phyloP scores from a whole-genome alignment of 495 filamentous ascomycete genomes.

The Cairneyella variabilis region DNA sequence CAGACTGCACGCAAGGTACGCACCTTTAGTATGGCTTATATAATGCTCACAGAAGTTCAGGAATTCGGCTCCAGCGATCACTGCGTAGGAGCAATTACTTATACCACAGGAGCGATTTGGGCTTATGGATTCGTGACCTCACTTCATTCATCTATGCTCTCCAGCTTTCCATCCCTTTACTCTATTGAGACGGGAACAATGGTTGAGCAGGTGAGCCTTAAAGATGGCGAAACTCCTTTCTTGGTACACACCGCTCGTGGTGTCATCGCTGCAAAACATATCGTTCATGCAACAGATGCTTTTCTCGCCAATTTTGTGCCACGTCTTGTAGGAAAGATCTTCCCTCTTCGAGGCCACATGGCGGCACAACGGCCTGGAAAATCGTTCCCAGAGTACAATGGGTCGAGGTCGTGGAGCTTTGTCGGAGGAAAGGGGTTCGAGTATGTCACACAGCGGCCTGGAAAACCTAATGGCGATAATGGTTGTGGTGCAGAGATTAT shows the following conservation, averaged over 20 bases:
- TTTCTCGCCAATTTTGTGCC: conserved; percentile 41
- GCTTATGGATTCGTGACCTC: conserved; percentile 40
- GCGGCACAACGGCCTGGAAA: conserved; percentile 31
- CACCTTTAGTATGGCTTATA: background rate
- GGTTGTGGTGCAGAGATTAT: conserved; percentile 6
- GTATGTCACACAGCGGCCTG: conserved; percentile 33
- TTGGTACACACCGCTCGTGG: conserved; percentile 31
- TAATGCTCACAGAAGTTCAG: background rate
- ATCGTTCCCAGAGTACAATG: conserved; percentile 9
- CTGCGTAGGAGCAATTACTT: conserved; percentile 32
- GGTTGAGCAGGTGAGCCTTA: conserved; percentile 3
- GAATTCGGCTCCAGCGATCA: conserved; percentile 5
- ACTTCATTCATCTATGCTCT: conserved; percentile 34
- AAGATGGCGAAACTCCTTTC: background rate
- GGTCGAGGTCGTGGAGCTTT: conserved; percentile 27
- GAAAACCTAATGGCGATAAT: background rate
- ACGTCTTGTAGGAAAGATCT: conserved; percentile 41
- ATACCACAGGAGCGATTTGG: conserved; percentile 36
- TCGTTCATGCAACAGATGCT: conserved; percentile 48
- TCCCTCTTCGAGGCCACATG: conserved; percentile 46
- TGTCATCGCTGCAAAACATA: conserved; percentile 32
- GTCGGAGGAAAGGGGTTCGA: conserved; percentile 32
- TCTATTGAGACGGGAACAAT: conserved; percentile 38
- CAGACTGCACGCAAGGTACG: background rate
- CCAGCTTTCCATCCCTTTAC: conserved; percentile 24